These are phyloP conservation scores for Verruconis gallopava DNA, from an alignment of 2,329 filamentous ascomycete species.

Conservation along the genomic window DNA sequence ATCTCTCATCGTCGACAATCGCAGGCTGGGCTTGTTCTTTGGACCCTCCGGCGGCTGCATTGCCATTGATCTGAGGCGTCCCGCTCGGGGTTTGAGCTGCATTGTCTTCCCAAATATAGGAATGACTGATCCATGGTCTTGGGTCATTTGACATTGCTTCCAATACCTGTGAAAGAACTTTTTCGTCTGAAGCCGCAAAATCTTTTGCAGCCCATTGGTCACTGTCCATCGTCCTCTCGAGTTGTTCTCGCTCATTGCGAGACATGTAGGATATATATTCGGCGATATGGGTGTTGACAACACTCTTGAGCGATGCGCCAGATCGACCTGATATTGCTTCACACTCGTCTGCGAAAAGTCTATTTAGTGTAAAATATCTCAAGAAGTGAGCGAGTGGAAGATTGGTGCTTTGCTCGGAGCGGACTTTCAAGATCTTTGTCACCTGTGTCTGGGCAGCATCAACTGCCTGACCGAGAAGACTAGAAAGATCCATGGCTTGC, in stretches of 20 bases:
- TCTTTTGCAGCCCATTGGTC: slow-evolving; percentile 72
- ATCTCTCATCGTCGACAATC: slow-evolving; percentile 70
- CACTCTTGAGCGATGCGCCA: slow-evolving; percentile 60
- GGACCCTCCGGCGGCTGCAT: slow-evolving; percentile 18
- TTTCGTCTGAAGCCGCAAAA: slow-evolving; percentile 50
- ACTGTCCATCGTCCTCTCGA: slow-evolving; percentile 64
- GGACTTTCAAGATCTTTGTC: slow-evolving; percentile 65
- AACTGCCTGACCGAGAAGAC: slow-evolving; percentile 65
- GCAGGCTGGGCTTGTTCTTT: slow-evolving; percentile 43
- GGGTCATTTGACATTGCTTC: slow-evolving; percentile 60
- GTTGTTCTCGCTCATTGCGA: slow-evolving; percentile 58
- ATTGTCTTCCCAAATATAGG: slow-evolving; percentile 37
- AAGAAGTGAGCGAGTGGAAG: slow-evolving; percentile 59
- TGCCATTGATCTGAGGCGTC: neutral
- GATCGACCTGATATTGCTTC: slow-evolving; percentile 72
- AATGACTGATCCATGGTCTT: slow-evolving; percentile 44
- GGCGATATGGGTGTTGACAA: slow-evolving; percentile 71
- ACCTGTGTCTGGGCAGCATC: slow-evolving; percentile 62
- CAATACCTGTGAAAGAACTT: slow-evolving; percentile 51
- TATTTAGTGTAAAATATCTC: slow-evolving; percentile 69
- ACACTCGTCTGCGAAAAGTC: slow-evolving; percentile 75
- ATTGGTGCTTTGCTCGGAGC: slow-evolving; percentile 58
- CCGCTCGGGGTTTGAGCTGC: slow-evolving; percentile 16
- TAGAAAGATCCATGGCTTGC: slow-evolving; percentile 62
- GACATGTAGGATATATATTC: slow-evolving; percentile 63